Percentiles rank a stretch among this genome's conserved stretches.
These are phyloP conservation scores for Komagataella pastoris DNA, from an alignment of 805 yeast species.

Conservation along the genomic window DNA sequence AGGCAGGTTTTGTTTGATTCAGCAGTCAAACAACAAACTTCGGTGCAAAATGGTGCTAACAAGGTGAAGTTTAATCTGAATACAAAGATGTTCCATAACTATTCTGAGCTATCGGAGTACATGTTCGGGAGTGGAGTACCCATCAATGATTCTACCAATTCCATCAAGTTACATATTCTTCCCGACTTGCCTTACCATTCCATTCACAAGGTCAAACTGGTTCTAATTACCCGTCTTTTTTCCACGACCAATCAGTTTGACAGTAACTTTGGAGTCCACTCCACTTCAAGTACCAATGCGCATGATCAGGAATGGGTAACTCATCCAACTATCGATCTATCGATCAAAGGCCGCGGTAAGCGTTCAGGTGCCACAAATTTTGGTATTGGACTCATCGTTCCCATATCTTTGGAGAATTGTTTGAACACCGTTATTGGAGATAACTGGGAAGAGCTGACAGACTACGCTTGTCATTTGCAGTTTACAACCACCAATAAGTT, in stretches of 20 bases:
- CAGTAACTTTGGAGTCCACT: neutral
- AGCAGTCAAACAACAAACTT: constrained; percentile 8
- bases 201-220: constrained; percentile 8
- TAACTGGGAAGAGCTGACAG: constrained; percentile 35
- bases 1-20: constrained; percentile 39
- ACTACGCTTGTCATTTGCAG: constrained; percentile 25
- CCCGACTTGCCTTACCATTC: constrained; percentile 27
- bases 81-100: constrained; percentile 24
- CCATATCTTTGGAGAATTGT: constrained; percentile 21
- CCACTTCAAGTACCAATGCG: neutral
- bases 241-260: constrained; percentile 14
- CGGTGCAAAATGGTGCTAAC: constrained; percentile 4
- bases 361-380: constrained; percentile 18
- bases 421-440: constrained; percentile 28
- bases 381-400: constrained; percentile 34
- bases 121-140: constrained; percentile 46
- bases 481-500: constrained; percentile 24
- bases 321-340: neutral
- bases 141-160: constrained; percentile 26
- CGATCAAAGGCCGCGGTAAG: neutral
- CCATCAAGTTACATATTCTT: constrained; percentile 33
- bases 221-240: constrained; percentile 30
- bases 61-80: constrained; percentile 7
- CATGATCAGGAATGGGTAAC: neutral
- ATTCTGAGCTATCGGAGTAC: constrained; percentile 31